Conservation (phyloP, 208 protist genomes). For the Trypanosomatidae sp. region DNA sequence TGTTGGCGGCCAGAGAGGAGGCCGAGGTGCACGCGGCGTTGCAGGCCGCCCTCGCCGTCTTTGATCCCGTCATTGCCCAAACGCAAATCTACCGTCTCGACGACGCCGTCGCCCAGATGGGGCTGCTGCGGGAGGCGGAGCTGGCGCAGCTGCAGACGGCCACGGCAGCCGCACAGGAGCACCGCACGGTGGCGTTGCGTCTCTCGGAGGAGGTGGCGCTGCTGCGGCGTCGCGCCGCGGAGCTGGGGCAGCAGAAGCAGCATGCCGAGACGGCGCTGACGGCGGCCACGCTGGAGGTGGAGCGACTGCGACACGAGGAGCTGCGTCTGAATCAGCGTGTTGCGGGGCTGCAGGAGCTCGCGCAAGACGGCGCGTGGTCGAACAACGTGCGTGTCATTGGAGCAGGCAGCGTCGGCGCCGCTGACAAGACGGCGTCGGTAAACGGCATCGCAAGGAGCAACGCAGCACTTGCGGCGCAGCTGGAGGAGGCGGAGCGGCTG, state of each 20-base stretch:
- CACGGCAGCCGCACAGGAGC: constrained; percentile 33
- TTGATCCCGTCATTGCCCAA: constrained; percentile 83
- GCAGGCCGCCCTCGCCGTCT: constrained; percentile 44
- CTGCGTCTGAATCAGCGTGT: constrained; percentile 36
- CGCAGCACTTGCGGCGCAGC: neutral
- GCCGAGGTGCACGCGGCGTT: constrained; percentile 32
- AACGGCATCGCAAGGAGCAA: too few species aligned
- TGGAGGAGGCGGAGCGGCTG: constrained; percentile 40
- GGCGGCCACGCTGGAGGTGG: constrained; percentile 46
- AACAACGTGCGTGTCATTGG: constrained; percentile 19
- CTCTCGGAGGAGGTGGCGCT: constrained; percentile 39
- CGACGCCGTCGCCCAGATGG: constrained; percentile 71
- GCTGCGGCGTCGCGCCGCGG: constrained; percentile 19
- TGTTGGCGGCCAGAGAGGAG: constrained; percentile 49
- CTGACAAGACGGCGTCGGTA: too few species aligned
- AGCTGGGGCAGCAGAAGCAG: constrained; percentile 31
- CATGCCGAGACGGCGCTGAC: constrained; percentile 16
- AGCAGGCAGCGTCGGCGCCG: neutral
- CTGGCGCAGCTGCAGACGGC: constrained; percentile 36
- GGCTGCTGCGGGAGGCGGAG: constrained; percentile 77
- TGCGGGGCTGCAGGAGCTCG: constrained; percentile 27
- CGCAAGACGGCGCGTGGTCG: constrained; percentile 20
- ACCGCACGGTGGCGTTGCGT: constrained; percentile 38
- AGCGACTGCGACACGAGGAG: constrained; percentile 72
- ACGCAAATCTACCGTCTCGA: constrained; percentile 80